phyloP scores from a whole-genome alignment of 1,284 basidiomycete genomes.

The Rhodotorula sp. region DNA sequence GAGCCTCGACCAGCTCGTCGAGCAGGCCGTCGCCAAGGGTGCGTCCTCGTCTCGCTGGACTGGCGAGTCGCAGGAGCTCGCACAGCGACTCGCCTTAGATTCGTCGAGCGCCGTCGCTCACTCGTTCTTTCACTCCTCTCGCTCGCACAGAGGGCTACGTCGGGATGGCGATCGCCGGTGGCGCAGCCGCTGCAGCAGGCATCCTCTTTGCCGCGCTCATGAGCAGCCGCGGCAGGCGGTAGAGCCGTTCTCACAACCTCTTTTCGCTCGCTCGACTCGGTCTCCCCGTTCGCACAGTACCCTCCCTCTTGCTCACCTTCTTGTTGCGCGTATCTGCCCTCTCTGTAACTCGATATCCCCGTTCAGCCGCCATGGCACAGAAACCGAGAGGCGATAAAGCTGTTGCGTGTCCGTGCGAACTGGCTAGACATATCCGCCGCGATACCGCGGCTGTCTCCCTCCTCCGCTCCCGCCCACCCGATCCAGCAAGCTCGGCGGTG shows the following conservation, averaged over 20 bases:
- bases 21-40: slow-evolving; percentile 84
- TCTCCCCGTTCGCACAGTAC: no score
- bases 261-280: not conserved
- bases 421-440: slow-evolving; percentile 3
- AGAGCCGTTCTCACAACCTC: not conserved
- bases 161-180: slow-evolving; percentile 91
- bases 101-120: not conserved
- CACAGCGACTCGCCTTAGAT: not conserved
- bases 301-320: not conserved
- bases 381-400: not conserved
- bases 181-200: slow-evolving; percentile 81
- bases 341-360: no score
- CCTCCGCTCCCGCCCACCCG: not conserved
- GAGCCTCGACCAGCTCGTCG: slow-evolving; percentile 80
- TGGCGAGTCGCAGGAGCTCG: slow-evolving; percentile 7
- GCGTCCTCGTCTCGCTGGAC: slow-evolving; percentile 41
- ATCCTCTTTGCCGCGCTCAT: slow-evolving; percentile 73
- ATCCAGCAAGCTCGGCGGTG: slow-evolving; percentile 4
- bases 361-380: no score
- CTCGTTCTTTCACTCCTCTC: not conserved
- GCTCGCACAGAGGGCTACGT: slow-evolving; percentile 73
- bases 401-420: not conserved
- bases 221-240: slow-evolving; percentile 28
- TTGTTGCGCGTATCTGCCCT: no score
- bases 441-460: not conserved